These are phyloP conservation scores for Calonectria pauciramosa DNA, from an alignment of 2,329 filamentous ascomycete species.

Conservation along the genomic window DNA sequence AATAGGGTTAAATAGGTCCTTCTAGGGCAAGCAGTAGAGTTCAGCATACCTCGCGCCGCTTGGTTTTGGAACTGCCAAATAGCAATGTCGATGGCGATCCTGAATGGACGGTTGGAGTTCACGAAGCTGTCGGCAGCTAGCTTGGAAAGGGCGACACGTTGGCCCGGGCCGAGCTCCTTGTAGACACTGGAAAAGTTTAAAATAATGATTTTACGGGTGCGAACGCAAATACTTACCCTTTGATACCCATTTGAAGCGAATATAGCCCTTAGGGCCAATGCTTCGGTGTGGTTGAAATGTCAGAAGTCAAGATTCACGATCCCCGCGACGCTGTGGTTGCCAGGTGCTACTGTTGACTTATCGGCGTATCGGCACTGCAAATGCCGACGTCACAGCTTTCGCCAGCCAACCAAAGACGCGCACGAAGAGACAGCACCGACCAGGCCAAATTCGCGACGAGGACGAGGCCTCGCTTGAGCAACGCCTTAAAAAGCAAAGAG, in stretches of 20 bases:
- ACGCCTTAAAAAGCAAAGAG: constrained; percentile 5
- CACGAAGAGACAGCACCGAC: constrained; percentile 33
- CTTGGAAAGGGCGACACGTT: constrained; percentile 85
- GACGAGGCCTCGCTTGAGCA: constrained; percentile 26
- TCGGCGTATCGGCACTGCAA: constrained; percentile 47
- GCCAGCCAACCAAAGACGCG: constrained; percentile 40
- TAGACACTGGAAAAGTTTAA: constrained; percentile 75
- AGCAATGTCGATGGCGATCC: constrained; percentile 92
- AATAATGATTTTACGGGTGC: neutral
- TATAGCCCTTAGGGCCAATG: constrained; percentile 23
- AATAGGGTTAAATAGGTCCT: constrained; percentile 17
- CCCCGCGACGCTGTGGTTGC: constrained; percentile 51
- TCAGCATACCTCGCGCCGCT: constrained; percentile 74
- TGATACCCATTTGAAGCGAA: constrained; percentile 70
- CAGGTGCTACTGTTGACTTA: constrained; percentile 45
- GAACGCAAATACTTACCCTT: constrained; percentile 61
- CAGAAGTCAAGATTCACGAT: constrained; percentile 35
- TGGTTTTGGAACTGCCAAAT: constrained; percentile 98
- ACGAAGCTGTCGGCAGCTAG: constrained; percentile 85
- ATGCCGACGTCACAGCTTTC: constrained; percentile 38
- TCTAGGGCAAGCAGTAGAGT: neutral
- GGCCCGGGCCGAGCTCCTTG: constrained; percentile 86
- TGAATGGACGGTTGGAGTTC: constrained; percentile 77
- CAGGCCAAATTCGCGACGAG: constrained; percentile 28
- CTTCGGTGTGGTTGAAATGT: constrained; percentile 23